Percentiles rank a stretch among this genome's conserved stretches.
Conservation (phyloP, 495 filamentous ascomycete genomes). For the Tuber microsphaerosporum region DNA sequence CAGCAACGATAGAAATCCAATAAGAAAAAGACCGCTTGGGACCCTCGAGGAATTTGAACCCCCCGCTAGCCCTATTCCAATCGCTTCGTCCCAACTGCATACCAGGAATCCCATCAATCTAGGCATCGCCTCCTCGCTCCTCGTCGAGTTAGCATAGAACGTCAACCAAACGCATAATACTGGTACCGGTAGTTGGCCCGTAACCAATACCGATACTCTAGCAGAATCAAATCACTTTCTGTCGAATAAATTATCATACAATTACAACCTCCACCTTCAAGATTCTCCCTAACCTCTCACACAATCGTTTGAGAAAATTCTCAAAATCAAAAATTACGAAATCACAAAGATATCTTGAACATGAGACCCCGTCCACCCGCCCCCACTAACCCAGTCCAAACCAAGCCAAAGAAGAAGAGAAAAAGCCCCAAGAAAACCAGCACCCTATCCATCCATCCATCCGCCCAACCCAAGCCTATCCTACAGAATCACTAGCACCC, state of each 20-base stretch:
- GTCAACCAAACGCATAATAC: too few species aligned
- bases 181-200: too few species aligned
- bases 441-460: neutral
- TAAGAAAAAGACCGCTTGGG: too few species aligned
- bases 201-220: too few species aligned
- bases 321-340: slow-evolving; percentile 1
- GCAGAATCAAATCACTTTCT: neutral
- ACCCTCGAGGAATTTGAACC: too few species aligned
- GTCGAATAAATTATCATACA: neutral
- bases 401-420: neutral
- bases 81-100: too few species aligned
- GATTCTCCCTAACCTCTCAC: too few species aligned
- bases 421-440: neutral
- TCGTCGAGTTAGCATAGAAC: too few species aligned
- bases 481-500: neutral
- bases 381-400: neutral
- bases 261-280: neutral
- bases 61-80: too few species aligned
- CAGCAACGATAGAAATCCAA: too few species aligned
- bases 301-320: neutral
- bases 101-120: too few species aligned
- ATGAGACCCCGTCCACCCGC: neutral
- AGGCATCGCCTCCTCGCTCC: too few species aligned
- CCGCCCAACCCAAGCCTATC: neutral
- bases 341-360: neutral